Conservation (phyloP, 441 rosid genomes). For the Viola pubescens region DNA sequence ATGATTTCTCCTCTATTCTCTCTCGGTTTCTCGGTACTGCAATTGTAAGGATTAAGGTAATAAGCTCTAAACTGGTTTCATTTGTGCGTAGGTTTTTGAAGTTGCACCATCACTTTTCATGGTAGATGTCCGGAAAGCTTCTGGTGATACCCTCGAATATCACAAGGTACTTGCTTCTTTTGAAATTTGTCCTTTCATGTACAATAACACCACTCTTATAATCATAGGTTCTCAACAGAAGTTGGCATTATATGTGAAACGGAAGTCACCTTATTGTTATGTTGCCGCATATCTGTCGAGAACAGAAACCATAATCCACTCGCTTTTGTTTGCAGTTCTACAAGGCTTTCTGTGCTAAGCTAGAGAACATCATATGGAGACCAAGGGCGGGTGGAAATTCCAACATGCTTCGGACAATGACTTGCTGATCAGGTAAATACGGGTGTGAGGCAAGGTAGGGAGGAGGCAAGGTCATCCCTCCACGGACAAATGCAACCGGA, state of each 20-base stretch:
- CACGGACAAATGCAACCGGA: background rate
- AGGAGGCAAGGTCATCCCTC: background rate
- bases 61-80: constrained; percentile 2
- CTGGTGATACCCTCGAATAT: constrained; percentile 87
- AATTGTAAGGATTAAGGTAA: background rate
- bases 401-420: constrained; percentile 36
- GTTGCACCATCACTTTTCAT: constrained; percentile 90
- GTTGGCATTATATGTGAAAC: too few species aligned
- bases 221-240: too few species aligned
- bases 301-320: too few species aligned
- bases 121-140: constrained; percentile 83
- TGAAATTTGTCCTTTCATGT: constrained; percentile 1
- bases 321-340: constrained; percentile 49
- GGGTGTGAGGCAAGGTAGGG: constrained; percentile 24
- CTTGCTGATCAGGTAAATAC: constrained; percentile 35
- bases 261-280: background rate
- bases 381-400: constrained; percentile 41
- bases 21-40: background rate
- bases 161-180: constrained; percentile 50
- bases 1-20: constrained; percentile 8
- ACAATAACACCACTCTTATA: background rate
- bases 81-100: constrained; percentile 53
- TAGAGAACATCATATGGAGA: constrained; percentile 76
- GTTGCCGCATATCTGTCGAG: background rate
- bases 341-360: constrained; percentile 65